Evolutionary conservation across 2,329 filamentous ascomycete genomes (phyloP).

Genomic region (Pleurostoma richardsiae): DNA sequence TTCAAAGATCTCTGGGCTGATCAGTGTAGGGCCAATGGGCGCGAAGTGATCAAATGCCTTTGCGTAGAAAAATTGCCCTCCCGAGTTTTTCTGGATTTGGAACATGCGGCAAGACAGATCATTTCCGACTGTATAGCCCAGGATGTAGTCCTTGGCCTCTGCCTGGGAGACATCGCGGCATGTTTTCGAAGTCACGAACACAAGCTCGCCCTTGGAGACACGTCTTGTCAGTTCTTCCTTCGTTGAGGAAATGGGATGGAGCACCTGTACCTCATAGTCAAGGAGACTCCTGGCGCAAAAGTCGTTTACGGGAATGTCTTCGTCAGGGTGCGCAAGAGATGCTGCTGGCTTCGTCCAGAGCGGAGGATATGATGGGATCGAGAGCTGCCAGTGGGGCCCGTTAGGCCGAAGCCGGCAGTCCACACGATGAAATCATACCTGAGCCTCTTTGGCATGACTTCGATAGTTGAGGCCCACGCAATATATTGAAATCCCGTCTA

Average conservation of each 20-base stretch:
- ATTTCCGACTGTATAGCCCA: neutral
- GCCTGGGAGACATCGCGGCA: neutral
- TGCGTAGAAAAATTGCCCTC: neutral
- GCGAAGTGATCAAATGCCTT: neutral
- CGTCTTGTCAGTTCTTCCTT: neutral
- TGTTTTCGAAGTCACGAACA: neutral
- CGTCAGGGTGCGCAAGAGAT: neutral
- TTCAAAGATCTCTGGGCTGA: neutral
- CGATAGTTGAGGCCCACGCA: too few relatives aligned
- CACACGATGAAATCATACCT: too few relatives aligned
- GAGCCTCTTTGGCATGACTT: too few relatives aligned
- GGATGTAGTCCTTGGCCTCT: neutral
- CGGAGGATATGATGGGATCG: neutral
- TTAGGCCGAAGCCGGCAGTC: neutral
- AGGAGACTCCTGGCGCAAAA: neutral
- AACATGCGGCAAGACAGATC: neutral
- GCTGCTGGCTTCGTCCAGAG: neutral
- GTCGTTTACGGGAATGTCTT: neutral
- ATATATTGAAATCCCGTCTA: too few relatives aligned
- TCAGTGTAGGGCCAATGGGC: neutral
- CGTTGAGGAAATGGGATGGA: neutral
- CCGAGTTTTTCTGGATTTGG: neutral
- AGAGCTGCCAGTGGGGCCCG: neutral
- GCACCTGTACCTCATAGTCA: conserved; percentile 4
- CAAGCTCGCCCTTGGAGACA: neutral